Evolutionary conservation across 1,284 basidiomycete species (phyloP).

Genomic region (Cryptococcus sp.): DNA sequence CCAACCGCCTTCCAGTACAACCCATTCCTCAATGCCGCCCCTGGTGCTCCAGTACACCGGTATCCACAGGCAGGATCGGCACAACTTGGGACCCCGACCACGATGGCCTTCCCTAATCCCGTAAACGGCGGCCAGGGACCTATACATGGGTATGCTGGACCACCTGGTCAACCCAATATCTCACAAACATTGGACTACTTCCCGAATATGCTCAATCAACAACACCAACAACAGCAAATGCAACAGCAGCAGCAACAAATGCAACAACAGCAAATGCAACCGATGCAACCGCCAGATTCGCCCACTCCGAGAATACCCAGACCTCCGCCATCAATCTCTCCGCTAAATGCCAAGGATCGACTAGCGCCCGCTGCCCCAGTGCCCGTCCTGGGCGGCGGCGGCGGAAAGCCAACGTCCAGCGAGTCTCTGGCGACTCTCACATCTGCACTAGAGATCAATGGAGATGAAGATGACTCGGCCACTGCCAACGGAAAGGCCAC

Average conservation of each 20-base stretch:
- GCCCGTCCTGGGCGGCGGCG: background rate
- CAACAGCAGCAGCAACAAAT: too few relatives aligned
- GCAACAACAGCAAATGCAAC: too few relatives aligned
- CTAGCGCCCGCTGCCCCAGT: background rate
- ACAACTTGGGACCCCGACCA: conserved; percentile 47
- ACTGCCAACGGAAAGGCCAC: too few relatives aligned
- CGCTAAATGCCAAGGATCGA: background rate
- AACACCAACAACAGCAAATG: too few relatives aligned
- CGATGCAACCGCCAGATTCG: background rate
- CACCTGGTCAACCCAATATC: conserved; percentile 23
- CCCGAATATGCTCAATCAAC: conserved; percentile 15
- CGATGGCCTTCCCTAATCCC: conserved; percentile 42
- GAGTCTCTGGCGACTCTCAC: conserved; percentile 1
- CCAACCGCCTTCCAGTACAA: conserved; percentile 44
- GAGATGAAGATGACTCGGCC: too few relatives aligned
- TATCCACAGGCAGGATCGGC: conserved; percentile 36
- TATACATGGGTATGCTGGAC: conserved; percentile 23
- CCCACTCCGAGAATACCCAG: background rate
- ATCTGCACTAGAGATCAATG: background rate
- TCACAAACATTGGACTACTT: conserved; percentile 38
- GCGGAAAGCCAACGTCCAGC: background rate
- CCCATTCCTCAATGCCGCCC: conserved; percentile 53
- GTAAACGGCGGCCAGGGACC: conserved; percentile 4
- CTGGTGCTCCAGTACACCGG: conserved; percentile 51
- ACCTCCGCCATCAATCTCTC: background rate